A percentile compares a stretch with the other conserved stretches of the same genome.
Conservation (phyloP, 1,139 yeast genomes). For the Yamadazyma triangularis region DNA sequence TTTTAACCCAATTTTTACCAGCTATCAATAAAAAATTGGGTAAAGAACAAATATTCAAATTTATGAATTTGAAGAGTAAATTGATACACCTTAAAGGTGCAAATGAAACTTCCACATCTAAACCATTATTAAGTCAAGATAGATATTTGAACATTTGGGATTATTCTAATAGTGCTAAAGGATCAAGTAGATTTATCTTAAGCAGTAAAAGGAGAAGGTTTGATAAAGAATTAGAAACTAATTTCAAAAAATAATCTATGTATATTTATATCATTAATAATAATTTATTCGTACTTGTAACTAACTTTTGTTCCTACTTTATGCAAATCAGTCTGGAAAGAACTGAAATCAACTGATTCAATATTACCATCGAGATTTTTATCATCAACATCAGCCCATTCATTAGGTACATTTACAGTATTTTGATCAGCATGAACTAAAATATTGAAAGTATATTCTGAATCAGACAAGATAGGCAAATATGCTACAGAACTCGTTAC, state of each 20-base stretch:
- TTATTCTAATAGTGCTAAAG: conserved; percentile 39
- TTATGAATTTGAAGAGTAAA: conserved; percentile 43
- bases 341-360: conserved; percentile 65
- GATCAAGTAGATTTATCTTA: conserved; percentile 53
- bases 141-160: conserved; percentile 49
- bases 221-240: conserved; percentile 21
- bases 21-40: conserved; percentile 30
- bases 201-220: conserved; percentile 46
- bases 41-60: conserved; percentile 43
- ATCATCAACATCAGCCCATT: conserved; percentile 79
- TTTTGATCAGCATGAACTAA: conserved; percentile 78
- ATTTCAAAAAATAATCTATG: conserved; percentile 23
- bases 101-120: conserved; percentile 35
- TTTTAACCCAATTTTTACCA: conserved; percentile 28
- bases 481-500: conserved; percentile 86
- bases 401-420: conserved; percentile 57
- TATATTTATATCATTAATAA: background rate
- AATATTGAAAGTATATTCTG: conserved; percentile 77
- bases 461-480: conserved; percentile 69
- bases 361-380: conserved; percentile 50
- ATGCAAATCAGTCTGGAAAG: conserved; percentile 67
- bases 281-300: conserved; percentile 38
- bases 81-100: conserved; percentile 39
- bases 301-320: conserved; percentile 75
- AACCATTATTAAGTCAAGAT: conserved; percentile 33